Evolutionary conservation across 2,329 filamentous ascomycete species (phyloP), one percentile per base, ranked within the genome.

Genomic region (Arthrobotrys sinensis): DNA sequence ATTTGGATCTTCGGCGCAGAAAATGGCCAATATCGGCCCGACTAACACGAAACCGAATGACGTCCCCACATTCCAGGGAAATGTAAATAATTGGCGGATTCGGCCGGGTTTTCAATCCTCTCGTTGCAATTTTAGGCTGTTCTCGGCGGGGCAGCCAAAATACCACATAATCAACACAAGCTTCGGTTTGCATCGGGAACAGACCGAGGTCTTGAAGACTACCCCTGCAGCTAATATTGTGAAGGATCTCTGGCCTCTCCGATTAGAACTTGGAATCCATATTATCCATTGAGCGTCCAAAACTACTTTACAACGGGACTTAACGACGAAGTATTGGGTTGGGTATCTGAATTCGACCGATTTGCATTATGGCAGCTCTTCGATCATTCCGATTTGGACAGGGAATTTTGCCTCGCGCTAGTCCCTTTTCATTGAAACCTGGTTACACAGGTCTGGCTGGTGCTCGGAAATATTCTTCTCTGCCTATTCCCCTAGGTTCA

Each of bases 401-500:
- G 11, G 7, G 19, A 11, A 28, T 12, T 8, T n/a, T 60, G n/a
- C 8, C 14, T 21, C 34, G 52, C 6, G 12, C 28, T 57, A 14
- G 19, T 10, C 19, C 36, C 12, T 14, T 16, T 24, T 14, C 19
- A 60, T 10, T 36, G 21, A 43, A 12, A 28, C 7, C 19, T 28
- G n/a, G 38, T 19, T 57, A 14, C 43, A 21, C 6, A 21, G 12
- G 21, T 40, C 0, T 57, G 5, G 14, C 40, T 24, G 16, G 46
- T 8, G 6, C 32, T 43, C 66, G 60, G 10, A 10, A 28, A 11
- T 34, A 70, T 1, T 64, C 34, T 21, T 43, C n/a, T 4, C 32
- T 70, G 34, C 36, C 72, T 11, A 34, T 80, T 10, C 80, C 82
- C 10, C 40, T 76, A 10, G 81, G 80, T 12, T 81, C 82, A 7